Conservation (phyloP, 1,284 basidiomycete genomes). For the Cutaneotrichosporon cyanovorans region DNA sequence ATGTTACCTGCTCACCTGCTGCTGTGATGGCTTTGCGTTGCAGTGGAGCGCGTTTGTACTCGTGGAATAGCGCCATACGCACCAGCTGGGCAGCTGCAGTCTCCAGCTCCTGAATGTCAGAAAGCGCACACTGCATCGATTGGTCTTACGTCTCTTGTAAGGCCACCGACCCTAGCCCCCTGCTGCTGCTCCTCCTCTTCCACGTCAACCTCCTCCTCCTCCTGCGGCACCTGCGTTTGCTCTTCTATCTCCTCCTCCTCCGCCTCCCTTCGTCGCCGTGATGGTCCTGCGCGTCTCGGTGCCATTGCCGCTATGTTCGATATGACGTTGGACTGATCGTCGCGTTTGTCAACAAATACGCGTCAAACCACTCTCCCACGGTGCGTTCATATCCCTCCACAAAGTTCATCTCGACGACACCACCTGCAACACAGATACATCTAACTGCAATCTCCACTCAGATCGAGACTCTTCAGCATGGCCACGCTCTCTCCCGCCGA, state of each 20-base stretch:
- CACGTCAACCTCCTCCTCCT: no score
- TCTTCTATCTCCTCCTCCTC: no score
- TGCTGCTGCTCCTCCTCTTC: no score
- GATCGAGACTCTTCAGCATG: slow-evolving; percentile 9
- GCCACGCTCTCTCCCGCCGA: slow-evolving; percentile 40
- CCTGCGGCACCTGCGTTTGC: no score
- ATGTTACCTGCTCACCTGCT: no score
- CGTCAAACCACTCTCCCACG: slow-evolving; percentile 4
- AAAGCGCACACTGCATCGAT: no score
- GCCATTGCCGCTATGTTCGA: no score
- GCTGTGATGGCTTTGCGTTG: slow-evolving; percentile 23
- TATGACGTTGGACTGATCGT: no score
- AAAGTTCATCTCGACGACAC: background rate
- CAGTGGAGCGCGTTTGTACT: slow-evolving; percentile 33
- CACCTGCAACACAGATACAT: background rate
- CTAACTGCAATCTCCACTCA: background rate
- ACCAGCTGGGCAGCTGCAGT: slow-evolving; percentile 30
- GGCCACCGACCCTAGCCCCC: no score
- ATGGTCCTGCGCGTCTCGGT: no score
- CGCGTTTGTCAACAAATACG: background rate
- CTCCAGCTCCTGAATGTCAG: slow-evolving; percentile 27
- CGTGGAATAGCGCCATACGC: slow-evolving; percentile 36
- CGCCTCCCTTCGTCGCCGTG: no score
- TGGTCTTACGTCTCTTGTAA: no score
- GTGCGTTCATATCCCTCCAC: background rate